Conservation (phyloP, 1,284 basidiomycete genomes). For the Vanrija pseudolonga region DNA sequence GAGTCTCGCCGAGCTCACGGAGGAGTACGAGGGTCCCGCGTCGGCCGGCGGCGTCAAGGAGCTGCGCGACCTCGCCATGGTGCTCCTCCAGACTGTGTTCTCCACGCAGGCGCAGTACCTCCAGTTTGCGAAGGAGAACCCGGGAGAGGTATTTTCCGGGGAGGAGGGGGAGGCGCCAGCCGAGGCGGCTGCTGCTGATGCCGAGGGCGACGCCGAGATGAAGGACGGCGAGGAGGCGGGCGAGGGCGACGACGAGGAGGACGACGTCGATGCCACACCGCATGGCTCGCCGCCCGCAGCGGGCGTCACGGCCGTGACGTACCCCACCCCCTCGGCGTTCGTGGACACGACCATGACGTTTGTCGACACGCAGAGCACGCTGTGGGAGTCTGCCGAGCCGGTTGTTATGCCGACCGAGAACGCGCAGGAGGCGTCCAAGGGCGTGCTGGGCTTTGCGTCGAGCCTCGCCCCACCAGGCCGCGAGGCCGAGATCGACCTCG, state of each 20-base stretch:
- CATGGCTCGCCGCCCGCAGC: not conserved
- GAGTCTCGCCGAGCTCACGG: slow-evolving; percentile 38
- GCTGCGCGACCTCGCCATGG: slow-evolving; percentile 31
- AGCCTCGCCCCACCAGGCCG: slow-evolving; percentile 20
- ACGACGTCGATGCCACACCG: slow-evolving; percentile 55
- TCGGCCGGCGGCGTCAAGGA: slow-evolving; percentile 15
- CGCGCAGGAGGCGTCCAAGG: slow-evolving; percentile 31
- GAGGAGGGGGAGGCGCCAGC: slow-evolving; percentile 4
- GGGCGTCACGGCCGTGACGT: not conserved
- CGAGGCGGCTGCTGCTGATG: slow-evolving; percentile 13
- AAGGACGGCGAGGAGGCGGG: slow-evolving; percentile 17
- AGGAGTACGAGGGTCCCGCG: slow-evolving; percentile 30
- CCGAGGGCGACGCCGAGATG: slow-evolving; percentile 7
- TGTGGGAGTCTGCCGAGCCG: slow-evolving; percentile 34
- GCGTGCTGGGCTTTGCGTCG: slow-evolving; percentile 29
- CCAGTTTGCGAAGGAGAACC: slow-evolving; percentile 1
- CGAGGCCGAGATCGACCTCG: slow-evolving; percentile 42
- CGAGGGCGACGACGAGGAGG: slow-evolving; percentile 13
- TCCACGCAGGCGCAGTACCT: slow-evolving; percentile 32
- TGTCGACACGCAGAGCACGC: slow-evolving; percentile 31
- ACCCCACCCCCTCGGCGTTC: slow-evolving; percentile 38
- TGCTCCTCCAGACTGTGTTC: slow-evolving; percentile 34
- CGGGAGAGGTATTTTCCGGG: no score
- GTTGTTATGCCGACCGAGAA: slow-evolving; percentile 27
- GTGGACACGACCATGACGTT: slow-evolving; percentile 39